Base-by-base conservation (phyloP, 106 monocot genomes). In the Acorus calamus region DNA sequence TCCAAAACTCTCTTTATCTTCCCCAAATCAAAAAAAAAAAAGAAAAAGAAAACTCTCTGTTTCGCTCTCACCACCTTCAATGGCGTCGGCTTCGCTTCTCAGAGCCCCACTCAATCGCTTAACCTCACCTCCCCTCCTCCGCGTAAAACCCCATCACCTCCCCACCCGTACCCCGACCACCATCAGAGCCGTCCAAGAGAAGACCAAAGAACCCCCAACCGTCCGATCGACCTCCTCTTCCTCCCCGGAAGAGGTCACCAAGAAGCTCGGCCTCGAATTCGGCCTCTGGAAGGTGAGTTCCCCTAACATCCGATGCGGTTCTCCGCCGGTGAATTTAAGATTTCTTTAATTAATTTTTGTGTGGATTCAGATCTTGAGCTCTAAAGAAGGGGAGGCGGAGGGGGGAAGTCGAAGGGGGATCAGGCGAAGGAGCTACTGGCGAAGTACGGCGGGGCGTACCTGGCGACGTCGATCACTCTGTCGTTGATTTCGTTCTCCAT, bases 371-470 rank as follows among this genome's bases (percentile, higher is more conserved):
- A 79, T 94, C 66, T 94, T 94, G 66, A 89, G 77, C 63, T 84
- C 93, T 4, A 87, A 82, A n/a, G 63, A 69, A 14, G 78, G 57
- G 48, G 63, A 56, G 11, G 70, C 60, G 12, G 72, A 70, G 5
- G 79, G 51, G 79, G 69, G 77, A 89, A 84, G 62, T 80, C 94
- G 2, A 89, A 82, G 71, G 67, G 86, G 3, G 86, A 94, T 8
- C 79, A 82, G 61, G 89, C 94, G 0, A 94, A 94, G 73, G 94
- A 89, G 42, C 74, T 94, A 8, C 78, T 94, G 48, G 73, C 89
- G 12, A 94, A 89, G 69, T 94, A 89, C 44, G 94, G 94, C 53
- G 89, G 94, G 4, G 94, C 94, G 12, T 94, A 94, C 73, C 71
- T 94, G 57, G 86, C 82, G n/a, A 94, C 94, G 11, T 94, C 94